Base-by-base conservation (phyloP, 176 grass and related monocot species). In the Ensete glaucum region DNA sequence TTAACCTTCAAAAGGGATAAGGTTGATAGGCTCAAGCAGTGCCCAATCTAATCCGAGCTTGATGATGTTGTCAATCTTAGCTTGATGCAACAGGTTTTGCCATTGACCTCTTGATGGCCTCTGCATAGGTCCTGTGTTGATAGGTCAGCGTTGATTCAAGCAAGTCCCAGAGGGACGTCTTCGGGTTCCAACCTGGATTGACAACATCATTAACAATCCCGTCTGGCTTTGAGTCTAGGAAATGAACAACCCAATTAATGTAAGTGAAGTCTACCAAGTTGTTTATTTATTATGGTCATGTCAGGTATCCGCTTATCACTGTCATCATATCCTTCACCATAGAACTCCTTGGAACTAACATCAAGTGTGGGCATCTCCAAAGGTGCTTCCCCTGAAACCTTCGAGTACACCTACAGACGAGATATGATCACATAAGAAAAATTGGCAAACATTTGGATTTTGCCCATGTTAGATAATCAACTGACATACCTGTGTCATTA, bases 311-410 rank as follows among this genome's bases (percentile, higher is more conserved):
- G 80, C 74, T 90, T 92, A 75, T 97, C 93, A 26, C 93, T 97
- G 50, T 97, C 93, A 72, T 97, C 93, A 9, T 97, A 97, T 76
- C 93, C 93, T 84, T 97, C 90, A 23, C 90, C 93, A 49, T 93
- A 97, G 80, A 97, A 97, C 77, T 90, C 79, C 27, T 83, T 85
- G 7, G 90, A 90, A 54, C 90, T 97, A 5, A 97, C 85, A 1
- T 93, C 93, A 76, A 97, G 64, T 67, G 89, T 86, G 9, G 93
- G 90, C 65, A 83, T 85, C 77, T 83, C 87, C 54, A 90, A 77
- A 58, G 90, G 79, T 65, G 81, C 60, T 80, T 97, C 90, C 62
- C 89, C 83, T 62, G 93, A 93, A 19, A 97, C 85, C 6, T 93
- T 97, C 16, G 85, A 72, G 20, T 97, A 97, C 23, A 97, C 93